phyloP scores from a whole-genome alignment of 2,329 filamentous ascomycete genomes.

The Colletotrichum incanum region DNA sequence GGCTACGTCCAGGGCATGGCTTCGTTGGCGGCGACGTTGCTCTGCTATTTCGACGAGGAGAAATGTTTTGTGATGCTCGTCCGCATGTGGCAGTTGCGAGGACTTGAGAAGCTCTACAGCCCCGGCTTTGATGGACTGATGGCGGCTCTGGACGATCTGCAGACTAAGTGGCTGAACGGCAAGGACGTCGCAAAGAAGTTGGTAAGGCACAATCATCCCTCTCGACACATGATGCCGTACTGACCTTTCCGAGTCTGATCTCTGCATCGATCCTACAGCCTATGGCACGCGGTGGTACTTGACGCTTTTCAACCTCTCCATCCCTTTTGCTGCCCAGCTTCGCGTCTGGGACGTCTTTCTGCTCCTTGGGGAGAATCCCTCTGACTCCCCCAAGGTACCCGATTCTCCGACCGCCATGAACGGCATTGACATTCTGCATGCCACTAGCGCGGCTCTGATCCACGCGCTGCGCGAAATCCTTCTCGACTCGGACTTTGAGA shows the following conservation, averaged over 20 bases:
- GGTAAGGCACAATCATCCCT: conserved; percentile 67
- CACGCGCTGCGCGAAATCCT: conserved; percentile 91
- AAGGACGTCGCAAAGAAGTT: conserved; percentile 87
- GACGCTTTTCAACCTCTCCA: conserved; percentile 96
- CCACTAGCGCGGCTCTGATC: conserved; percentile 89
- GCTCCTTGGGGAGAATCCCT: conserved; percentile 85
- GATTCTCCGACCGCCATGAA: conserved; percentile 29
- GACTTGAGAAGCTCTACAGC: conserved; percentile 87
- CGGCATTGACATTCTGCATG: conserved; percentile 90
- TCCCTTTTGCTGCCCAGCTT: conserved; percentile 94
- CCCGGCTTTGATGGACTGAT: conserved; percentile 90
- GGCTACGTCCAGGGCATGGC: conserved; percentile 99
- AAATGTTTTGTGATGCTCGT: conserved; percentile 96
- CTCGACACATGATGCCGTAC: conserved; percentile 1
- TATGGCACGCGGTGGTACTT: conserved; percentile 98
- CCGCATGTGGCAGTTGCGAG: conserved; percentile 91
- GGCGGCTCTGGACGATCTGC: conserved; percentile 87
- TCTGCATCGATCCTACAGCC: conserved; percentile 88
- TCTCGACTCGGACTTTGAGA: conserved; percentile 95
- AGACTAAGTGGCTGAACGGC: conserved; percentile 83
- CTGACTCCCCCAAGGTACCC: conserved; percentile 48
- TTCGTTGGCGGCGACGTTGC: conserved; percentile 88
- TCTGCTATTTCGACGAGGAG: conserved; percentile 98
- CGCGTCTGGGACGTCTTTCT: conserved; percentile 99
- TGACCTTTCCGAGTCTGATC: conserved; percentile 70